Percentiles rank a stretch among this genome's conserved stretches.
These are phyloP conservation scores for Penicillium mononematosum DNA, from an alignment of 495 filamentous ascomycete species.

Conservation along the genomic window DNA sequence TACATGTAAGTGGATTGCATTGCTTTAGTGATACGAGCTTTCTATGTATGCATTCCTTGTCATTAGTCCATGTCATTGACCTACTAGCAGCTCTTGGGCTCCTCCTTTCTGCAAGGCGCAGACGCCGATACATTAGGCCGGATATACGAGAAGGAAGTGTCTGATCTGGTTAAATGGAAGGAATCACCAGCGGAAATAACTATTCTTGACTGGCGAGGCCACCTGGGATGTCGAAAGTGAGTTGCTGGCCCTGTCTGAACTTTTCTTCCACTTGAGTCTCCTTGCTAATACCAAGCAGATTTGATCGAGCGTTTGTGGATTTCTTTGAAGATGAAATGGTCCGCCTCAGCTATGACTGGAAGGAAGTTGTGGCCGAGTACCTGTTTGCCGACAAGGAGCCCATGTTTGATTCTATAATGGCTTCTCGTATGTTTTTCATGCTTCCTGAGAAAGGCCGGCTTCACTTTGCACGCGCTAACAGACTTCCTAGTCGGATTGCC, in stretches of 20 bases:
- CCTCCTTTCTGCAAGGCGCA: conserved; percentile 81
- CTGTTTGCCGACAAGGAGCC: conserved; percentile 74
- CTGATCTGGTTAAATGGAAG: conserved; percentile 73
- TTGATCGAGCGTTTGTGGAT: conserved; percentile 86
- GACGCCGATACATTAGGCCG: conserved; percentile 65
- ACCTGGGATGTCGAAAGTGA: conserved; percentile 66
- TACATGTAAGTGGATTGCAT: conserved; percentile 59
- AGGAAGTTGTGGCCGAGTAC: conserved; percentile 69
- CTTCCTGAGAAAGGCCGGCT: not conserved
- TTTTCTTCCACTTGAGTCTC: not conserved
- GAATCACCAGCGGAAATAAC: conserved; percentile 82
- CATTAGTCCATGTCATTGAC: conserved; percentile 17
- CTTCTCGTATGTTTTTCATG: conserved; percentile 60
- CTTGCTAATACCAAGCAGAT: conserved; percentile 42
- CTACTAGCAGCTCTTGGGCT: conserved; percentile 59
- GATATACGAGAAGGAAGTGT: conserved; percentile 75
- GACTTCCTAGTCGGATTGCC: conserved; percentile 69
- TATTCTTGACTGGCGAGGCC: conserved; percentile 80
- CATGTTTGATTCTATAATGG: conserved; percentile 72
- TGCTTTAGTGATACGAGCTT: not conserved
- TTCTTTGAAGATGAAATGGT: conserved; percentile 89
- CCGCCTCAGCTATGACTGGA: conserved; percentile 79
- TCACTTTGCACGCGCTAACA: not conserved
- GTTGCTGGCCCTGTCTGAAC: conserved; percentile 10
- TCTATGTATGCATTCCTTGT: not conserved